phyloP scores from a whole-genome alignment of 306 rosid genomes.

The Cicer bijugum region DNA sequence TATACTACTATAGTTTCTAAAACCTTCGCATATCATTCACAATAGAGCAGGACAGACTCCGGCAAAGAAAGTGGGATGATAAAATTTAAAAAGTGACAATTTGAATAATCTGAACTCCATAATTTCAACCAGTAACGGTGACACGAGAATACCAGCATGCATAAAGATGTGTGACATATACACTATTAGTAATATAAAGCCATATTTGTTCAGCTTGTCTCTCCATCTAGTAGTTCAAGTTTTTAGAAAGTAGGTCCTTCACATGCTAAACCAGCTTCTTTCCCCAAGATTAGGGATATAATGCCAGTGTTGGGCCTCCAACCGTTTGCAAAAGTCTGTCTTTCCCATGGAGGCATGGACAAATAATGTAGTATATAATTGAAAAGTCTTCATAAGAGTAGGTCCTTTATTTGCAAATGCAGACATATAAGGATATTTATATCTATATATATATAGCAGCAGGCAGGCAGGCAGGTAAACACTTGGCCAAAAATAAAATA shows the following conservation, averaged over 20 bases:
- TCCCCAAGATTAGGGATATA: neutral
- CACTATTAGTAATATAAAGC: slow-evolving; percentile 21
- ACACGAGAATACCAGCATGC: slow-evolving; percentile 14
- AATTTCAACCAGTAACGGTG: slow-evolving; percentile 8
- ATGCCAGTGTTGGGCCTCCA: slow-evolving; percentile 30
- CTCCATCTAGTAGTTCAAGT: slow-evolving; percentile 16
- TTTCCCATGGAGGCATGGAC: neutral
- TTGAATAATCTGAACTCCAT: neutral
- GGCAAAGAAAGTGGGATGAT: neutral
- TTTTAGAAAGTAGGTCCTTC: slow-evolving; percentile 17
- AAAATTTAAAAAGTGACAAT: neutral
- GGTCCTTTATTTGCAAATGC: neutral
- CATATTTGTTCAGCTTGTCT: slow-evolving; percentile 24
- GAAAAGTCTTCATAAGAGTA: slow-evolving; percentile 5
- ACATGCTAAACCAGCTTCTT: neutral
- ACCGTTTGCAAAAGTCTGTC: slow-evolving; percentile 27
- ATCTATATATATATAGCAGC: neutral
- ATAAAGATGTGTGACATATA: slow-evolving; percentile 13
- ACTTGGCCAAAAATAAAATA: slow-evolving; percentile 16
- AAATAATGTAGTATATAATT: neutral
- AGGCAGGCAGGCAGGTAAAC: slow-evolving; percentile 9
- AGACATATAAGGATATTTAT: too few species aligned
- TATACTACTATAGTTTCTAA: neutral
- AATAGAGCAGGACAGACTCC: slow-evolving; percentile 14
- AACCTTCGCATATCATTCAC: slow-evolving; percentile 7